Evolutionary conservation across 768 basidiomycete genomes (phyloP), one percentile per base, ranked within the genome.

Genomic region (Butyriboletus loyo): DNA sequence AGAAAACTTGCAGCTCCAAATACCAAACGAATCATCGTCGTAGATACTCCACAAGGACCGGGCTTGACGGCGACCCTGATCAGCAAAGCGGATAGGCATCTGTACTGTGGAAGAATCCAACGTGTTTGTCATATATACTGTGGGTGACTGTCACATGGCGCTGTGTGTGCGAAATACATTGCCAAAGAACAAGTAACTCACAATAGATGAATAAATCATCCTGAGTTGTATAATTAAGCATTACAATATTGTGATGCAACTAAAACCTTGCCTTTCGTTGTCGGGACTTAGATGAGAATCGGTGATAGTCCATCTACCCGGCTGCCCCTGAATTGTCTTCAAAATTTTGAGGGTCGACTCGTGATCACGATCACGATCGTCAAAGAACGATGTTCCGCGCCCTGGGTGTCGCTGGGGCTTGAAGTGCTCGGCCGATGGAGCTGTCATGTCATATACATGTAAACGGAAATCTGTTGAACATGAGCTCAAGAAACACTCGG

Each of bases 1-100:
- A 32, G 94, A 98, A 68, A 98, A 98, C 38, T 90, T 83, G 66
- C 96, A 93, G 56, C 90, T 92, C 86, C 91, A 99, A 49, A 98
- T 89, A 43, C 89, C 83, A 53, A 84, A 86, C 15, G 75, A 72
- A 34, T 81, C 79, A 7, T 75, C 69, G 27, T 74, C 73, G 17
- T 63, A 64, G 41, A 19, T 8, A 21, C 68, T 69, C 64, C 73
- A 75, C n/a, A 52, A 39, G 32, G 70, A 56, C 17, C 64, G 69
- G 22, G 53, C 58, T 54, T 57, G 58, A 60, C 80, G 61, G 49
- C 66, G 67, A 66, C 75, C 57, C 50, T 76, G 70, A 57, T 85
- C 82, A 19, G 73, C 63, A 55, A 86, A 85, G 21, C 72, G 72
- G 39, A 91, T 83, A 6, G 88, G 82, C 19, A 78, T 78, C 64